Percentiles rank a stretch among this genome's conserved stretches.
phyloP scores from a whole-genome alignment of 2,329 filamentous ascomycete genomes.

The Exophiala xenobiotica region DNA sequence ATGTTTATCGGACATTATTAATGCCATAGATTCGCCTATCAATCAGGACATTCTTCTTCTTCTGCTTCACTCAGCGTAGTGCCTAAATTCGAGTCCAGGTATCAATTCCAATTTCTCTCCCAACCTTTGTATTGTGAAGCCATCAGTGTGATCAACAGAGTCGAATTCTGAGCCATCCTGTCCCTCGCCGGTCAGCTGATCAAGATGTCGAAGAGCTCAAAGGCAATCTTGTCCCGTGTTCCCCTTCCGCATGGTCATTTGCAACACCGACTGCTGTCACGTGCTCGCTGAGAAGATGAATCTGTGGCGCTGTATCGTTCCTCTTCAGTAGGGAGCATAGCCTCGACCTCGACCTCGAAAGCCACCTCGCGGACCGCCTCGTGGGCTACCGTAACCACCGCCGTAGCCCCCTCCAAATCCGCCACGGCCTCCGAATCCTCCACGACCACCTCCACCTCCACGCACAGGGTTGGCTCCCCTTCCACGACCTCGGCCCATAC shows the following conservation, averaged over 20 bases:
- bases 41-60: not conserved
- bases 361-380: conserved; percentile 31
- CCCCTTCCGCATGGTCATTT: not conserved
- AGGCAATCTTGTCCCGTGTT: not conserved
- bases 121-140: not conserved
- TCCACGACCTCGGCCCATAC: conserved; percentile 74
- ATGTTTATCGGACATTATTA: not conserved
- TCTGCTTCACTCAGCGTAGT: not conserved
- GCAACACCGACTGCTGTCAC: conserved; percentile 4
- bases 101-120: not conserved
- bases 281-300: conserved; percentile 16
- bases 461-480: conserved; percentile 40
- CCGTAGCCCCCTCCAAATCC: conserved; percentile 47
- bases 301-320: not conserved
- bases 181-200: not conserved
- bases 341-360: conserved; percentile 53
- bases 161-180: not conserved
- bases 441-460: conserved; percentile 61
- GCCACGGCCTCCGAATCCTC: conserved; percentile 59
- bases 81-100: not conserved
- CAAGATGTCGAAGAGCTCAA: not conserved
- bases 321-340: conserved; percentile 46
- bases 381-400: conserved; percentile 21
- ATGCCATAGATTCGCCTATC: not conserved
- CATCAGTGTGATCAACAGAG: not conserved